Evolutionary conservation across 306 rosid species (phyloP).

Genomic region (Gastrolobium villosum): DNA sequence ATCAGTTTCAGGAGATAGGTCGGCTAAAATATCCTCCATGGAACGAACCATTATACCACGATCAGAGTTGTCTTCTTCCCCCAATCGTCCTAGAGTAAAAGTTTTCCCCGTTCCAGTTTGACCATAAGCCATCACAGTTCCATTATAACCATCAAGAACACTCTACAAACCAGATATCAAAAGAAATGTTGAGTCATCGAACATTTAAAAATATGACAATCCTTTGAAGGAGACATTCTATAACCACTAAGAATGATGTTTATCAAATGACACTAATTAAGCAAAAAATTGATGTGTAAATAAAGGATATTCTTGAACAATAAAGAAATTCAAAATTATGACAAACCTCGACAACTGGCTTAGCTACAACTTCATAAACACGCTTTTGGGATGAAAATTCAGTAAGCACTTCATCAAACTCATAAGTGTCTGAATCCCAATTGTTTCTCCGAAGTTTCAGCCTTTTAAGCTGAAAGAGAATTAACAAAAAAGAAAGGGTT

Average conservation of each 20-base stretch:
- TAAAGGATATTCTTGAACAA: constrained; percentile 29
- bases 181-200: constrained; percentile 36
- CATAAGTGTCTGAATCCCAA: constrained; percentile 94
- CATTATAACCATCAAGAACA: constrained; percentile 95
- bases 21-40: constrained; percentile 92
- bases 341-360: constrained; percentile 97
- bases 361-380: constrained; percentile 97
- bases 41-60: constrained; percentile 99
- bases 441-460: constrained; percentile 94
- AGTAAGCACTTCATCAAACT: constrained; percentile 94
- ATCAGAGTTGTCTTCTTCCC: constrained; percentile 84
- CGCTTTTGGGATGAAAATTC: constrained; percentile 96
- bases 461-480: constrained; percentile 77
- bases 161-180: constrained; percentile 65
- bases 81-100: constrained; percentile 90
- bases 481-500: constrained; percentile 30
- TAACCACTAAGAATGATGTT: constrained; percentile 12
- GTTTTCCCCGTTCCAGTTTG: constrained; percentile 99
- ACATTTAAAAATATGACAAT: constrained; percentile 31
- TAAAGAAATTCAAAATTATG: not conserved
- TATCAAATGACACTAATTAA: constrained; percentile 25
- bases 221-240: not conserved
- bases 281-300: constrained; percentile 31
- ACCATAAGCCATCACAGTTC: constrained; percentile 99
- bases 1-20: constrained; percentile 79